Evolutionary conservation across 352 stramenopile genomes (phyloP), one percentile per base, ranked within the genome.

Genomic region (Globisporangium yorkense): DNA sequence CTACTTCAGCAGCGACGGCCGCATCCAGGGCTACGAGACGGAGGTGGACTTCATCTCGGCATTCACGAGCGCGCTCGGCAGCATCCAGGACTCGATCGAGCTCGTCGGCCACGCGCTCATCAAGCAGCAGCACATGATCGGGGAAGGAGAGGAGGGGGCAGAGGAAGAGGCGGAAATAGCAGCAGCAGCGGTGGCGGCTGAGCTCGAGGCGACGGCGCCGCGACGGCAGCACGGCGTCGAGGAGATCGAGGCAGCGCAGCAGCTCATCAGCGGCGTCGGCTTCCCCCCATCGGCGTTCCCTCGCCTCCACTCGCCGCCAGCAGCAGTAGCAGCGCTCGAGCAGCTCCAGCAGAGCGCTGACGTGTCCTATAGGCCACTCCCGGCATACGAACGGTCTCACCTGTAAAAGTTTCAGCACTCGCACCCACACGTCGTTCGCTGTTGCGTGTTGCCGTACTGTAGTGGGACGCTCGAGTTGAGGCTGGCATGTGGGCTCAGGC

Each of bases 71-170:
- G 63, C 68, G 5, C 47, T 88, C 24, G 74, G 74, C 10, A 83
- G 56, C 58, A 54, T 89, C n/a, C 51, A 80, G 15, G 75, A 88
- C 49, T 67, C 71, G 0, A 49, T 75, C 40, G 50, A 61, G 24
- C 66, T 88, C 55, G 66, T 92, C 45, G 66, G 77, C 43, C 71
- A 76, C 48, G 75, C 76, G 21, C 63, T 87, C 13, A 83, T 91
- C 51, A 62, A 61, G 24, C 59, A 81, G 54, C 68, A 87, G 52
- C 68, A 72, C 58, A 76, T 85, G 68, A 79, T 89, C 54, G n/a
- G n/a, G n/a, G n/a, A n/a, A n/a, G 74, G 74, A 27, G 66, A 78
- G n/a, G 48, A 73, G 20, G 55, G 71, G 1, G 67, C 69, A 27
- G 74, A 75, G 2, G 65, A 67, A 33, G 46, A 35, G 31, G 40